These are phyloP conservation scores for Ustilago loliicola DNA, from an alignment of 1,284 basidiomycete genomes.

Conservation along the genomic window DNA sequence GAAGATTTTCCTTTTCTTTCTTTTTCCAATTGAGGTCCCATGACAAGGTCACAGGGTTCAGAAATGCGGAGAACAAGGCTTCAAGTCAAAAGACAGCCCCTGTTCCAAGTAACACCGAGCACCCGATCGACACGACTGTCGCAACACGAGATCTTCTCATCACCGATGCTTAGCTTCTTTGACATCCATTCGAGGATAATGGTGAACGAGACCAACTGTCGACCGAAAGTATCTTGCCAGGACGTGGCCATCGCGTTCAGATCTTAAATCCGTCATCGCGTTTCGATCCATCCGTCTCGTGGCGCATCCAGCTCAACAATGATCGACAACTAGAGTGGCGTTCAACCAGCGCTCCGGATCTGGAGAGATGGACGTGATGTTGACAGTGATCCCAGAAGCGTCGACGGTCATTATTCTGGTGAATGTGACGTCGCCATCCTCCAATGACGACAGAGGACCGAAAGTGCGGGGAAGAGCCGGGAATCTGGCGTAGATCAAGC, in stretches of 20 bases:
- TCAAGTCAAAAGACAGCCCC: background rate
- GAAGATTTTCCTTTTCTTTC: background rate
- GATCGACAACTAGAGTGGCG: background rate
- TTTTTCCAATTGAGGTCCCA: background rate
- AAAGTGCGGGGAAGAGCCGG: conserved; percentile 7
- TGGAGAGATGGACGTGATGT: background rate
- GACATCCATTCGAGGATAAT: too few relatives aligned
- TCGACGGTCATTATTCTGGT: background rate
- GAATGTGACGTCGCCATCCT: background rate
- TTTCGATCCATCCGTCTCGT: background rate
- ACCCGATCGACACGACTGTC: conserved; percentile 4
- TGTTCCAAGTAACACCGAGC: background rate
- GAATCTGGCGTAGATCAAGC: background rate
- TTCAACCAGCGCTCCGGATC: background rate
- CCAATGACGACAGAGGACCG: background rate
- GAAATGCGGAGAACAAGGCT: background rate
- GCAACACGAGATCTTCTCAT: background rate
- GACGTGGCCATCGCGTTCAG: background rate
- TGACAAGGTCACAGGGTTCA: background rate
- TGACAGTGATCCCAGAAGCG: background rate
- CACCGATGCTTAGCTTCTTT: background rate
- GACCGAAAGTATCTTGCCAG: too few relatives aligned
- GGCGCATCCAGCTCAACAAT: background rate
- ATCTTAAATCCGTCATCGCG: background rate
- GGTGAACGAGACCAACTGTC: too few relatives aligned